Evolutionary conservation across 2,329 filamentous ascomycete species (phyloP).

Genomic region (Cephalotrichum gorgonifer): DNA sequence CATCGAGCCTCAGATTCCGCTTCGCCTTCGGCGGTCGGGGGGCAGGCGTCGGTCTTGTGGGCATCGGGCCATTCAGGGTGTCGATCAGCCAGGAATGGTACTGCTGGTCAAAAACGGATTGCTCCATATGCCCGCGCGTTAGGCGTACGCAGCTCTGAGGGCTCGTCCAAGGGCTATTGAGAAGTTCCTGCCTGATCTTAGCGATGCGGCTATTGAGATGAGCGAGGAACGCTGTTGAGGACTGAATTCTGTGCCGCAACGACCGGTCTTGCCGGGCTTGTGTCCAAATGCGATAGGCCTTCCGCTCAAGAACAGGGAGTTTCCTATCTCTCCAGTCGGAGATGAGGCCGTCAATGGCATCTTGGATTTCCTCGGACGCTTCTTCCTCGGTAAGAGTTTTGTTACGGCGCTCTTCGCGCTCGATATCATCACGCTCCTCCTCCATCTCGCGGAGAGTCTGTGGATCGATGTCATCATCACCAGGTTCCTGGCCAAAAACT

Average conservation of each 20-base stretch:
- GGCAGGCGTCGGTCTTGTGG: constrained; percentile 12
- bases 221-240: constrained; percentile 20
- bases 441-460: constrained; percentile 53
- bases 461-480: constrained; percentile 29
- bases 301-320: constrained; percentile 4
- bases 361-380: constrained; percentile 6
- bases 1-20: constrained; percentile 7
- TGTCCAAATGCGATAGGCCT: constrained; percentile 7
- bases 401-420: not conserved
- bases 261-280: not conserved
- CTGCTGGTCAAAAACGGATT: constrained; percentile 52
- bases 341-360: constrained; percentile 3
- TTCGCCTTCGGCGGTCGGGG: constrained; percentile 6
- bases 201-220: constrained; percentile 39
- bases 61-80: constrained; percentile 26
- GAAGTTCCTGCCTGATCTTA: constrained; percentile 44
- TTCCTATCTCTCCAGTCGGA: constrained; percentile 4
- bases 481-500: not conserved
- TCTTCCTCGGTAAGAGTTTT: constrained; percentile 1
- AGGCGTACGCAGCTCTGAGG: constrained; percentile 41
- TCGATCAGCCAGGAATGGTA: constrained; percentile 38
- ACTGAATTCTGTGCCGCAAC: not conserved
- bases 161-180: constrained; percentile 39
- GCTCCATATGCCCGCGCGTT: constrained; percentile 51
- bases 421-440: constrained; percentile 32